Conservation (phyloP, 2,329 filamentous ascomycete genomes). For the Ophiostoma sp. region DNA sequence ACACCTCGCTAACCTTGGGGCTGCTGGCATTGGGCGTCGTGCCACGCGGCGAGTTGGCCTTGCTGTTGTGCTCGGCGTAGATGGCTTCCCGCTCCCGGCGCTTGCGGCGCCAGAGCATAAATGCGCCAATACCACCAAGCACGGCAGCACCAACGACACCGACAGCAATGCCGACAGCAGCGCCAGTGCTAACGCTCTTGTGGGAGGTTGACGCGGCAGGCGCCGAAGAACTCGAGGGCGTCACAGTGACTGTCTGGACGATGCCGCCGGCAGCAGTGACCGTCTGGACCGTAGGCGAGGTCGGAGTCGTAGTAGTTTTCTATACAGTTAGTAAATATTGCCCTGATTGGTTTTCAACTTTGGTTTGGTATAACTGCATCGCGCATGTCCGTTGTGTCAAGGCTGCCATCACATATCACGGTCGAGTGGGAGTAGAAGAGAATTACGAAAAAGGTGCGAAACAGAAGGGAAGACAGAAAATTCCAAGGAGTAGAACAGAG, state of each 20-base stretch:
- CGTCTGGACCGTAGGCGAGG: slow-evolving; percentile 41
- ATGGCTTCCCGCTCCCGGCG: slow-evolving; percentile 42
- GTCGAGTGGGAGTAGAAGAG: not conserved
- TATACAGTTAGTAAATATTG: slow-evolving; percentile 6
- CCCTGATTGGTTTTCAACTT: no score
- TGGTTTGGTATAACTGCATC: not conserved
- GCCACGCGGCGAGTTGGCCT: slow-evolving; percentile 41
- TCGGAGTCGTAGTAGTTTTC: slow-evolving; percentile 14
- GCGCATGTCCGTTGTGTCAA: not conserved
- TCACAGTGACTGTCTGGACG: slow-evolving; percentile 51
- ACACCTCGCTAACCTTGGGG: slow-evolving; percentile 38
- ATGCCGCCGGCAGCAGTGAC: slow-evolving; percentile 48
- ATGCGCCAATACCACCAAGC: slow-evolving; percentile 35
- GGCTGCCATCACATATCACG: slow-evolving; percentile 9
- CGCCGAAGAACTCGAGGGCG: slow-evolving; percentile 32
- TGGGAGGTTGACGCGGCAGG: slow-evolving; percentile 20
- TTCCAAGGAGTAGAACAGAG: not conserved
- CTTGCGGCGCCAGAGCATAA: slow-evolving; percentile 35
- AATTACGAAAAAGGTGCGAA: not conserved
- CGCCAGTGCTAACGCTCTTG: slow-evolving; percentile 41
- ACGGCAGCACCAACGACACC: slow-evolving; percentile 38
- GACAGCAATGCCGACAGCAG: slow-evolving; percentile 49
- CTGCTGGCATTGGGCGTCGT: slow-evolving; percentile 47
- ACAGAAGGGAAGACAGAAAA: slow-evolving; percentile 21
- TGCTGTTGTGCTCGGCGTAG: slow-evolving; percentile 34